Percentiles rank a stretch among this genome's conserved stretches.
These are phyloP conservation scores for Boletus rufocinnamomeus DNA, from an alignment of 768 basidiomycete species.

Conservation along the genomic window DNA sequence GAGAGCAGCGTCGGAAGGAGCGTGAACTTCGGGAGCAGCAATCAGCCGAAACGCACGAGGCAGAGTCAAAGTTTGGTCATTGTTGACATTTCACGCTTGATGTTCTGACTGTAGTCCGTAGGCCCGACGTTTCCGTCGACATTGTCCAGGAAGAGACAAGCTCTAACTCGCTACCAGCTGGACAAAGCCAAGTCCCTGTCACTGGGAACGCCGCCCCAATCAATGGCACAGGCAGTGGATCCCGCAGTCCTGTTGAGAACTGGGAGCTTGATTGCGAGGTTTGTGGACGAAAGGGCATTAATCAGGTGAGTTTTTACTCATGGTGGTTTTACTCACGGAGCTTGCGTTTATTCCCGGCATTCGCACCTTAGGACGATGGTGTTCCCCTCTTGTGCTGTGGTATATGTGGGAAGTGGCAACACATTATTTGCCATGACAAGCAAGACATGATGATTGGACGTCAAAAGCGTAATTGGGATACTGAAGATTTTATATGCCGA, in stretches of 20 bases:
- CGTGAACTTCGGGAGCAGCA: slow-evolving; percentile 35
- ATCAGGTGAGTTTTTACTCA: slow-evolving; percentile 55
- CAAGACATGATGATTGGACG: slow-evolving; percentile 65
- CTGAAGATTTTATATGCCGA: slow-evolving; percentile 79
- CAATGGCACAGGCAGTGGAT: slow-evolving; percentile 43
- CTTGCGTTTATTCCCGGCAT: slow-evolving; percentile 3
- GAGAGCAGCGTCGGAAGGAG: slow-evolving; percentile 50
- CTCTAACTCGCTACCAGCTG: neutral
- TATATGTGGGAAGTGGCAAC: slow-evolving; percentile 84
- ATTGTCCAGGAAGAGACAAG: slow-evolving; percentile 1
- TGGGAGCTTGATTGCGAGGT: slow-evolving; percentile 93
- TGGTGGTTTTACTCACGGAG: slow-evolving; percentile 23
- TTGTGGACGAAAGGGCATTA: slow-evolving; percentile 70
- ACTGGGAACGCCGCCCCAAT: slow-evolving; percentile 4
- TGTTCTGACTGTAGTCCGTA: slow-evolving; percentile 20
- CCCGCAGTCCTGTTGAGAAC: slow-evolving; percentile 59
- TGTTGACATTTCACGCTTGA: neutral
- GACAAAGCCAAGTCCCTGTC: slow-evolving; percentile 9
- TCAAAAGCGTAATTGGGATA: slow-evolving; percentile 77
- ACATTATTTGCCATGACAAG: slow-evolving; percentile 80
- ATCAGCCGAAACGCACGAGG: slow-evolving; percentile 14
- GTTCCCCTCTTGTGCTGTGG: slow-evolving; percentile 81
- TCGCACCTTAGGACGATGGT: slow-evolving; percentile 66
- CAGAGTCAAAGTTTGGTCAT: slow-evolving; percentile 17
- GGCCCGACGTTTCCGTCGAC: slow-evolving; percentile 10